phyloP scores from a whole-genome alignment of 176 grass and related monocot species.

The Echinochloa phyllopogon region DNA sequence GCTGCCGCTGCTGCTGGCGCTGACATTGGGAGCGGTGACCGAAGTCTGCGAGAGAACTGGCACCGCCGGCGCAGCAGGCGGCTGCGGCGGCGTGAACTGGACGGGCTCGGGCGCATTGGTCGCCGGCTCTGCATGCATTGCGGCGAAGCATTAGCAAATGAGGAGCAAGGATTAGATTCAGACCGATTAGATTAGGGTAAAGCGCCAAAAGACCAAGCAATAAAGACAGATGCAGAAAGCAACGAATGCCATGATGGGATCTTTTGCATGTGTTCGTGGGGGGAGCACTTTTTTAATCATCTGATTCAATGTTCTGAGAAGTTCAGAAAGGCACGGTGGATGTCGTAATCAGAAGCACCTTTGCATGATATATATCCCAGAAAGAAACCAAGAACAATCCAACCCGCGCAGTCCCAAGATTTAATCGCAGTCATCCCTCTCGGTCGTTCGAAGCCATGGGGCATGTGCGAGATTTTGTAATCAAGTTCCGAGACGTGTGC shows the following conservation, averaged over 20 bases:
- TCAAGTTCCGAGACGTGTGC: constrained; percentile 32
- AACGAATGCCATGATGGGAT: constrained; percentile 38
- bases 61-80: not conserved
- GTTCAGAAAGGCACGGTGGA: constrained; percentile 42
- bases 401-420: not conserved
- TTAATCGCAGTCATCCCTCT: constrained; percentile 11
- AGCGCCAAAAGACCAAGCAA: constrained; percentile 29
- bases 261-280: constrained; percentile 44
- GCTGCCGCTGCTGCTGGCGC: constrained; percentile 44
- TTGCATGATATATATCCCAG: constrained; percentile 33
- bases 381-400: constrained; percentile 35
- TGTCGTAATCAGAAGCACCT: constrained; percentile 42
- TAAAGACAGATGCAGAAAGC: constrained; percentile 48
- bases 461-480: constrained; percentile 6
- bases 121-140: constrained; percentile 63
- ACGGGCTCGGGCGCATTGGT: constrained; percentile 29
- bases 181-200: constrained; percentile 15
- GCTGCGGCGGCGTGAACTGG: constrained; percentile 46
- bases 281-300: constrained; percentile 42
- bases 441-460: not conserved
- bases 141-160: constrained; percentile 23
- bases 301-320: constrained; percentile 40
- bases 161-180: constrained; percentile 15
- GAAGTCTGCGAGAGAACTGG: constrained; percentile 15
- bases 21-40: constrained; percentile 17